Percentiles rank a stretch among this genome's conserved stretches.
Conservation (phyloP, 352 stramenopile species). For the Pythium periplocum region DNA sequence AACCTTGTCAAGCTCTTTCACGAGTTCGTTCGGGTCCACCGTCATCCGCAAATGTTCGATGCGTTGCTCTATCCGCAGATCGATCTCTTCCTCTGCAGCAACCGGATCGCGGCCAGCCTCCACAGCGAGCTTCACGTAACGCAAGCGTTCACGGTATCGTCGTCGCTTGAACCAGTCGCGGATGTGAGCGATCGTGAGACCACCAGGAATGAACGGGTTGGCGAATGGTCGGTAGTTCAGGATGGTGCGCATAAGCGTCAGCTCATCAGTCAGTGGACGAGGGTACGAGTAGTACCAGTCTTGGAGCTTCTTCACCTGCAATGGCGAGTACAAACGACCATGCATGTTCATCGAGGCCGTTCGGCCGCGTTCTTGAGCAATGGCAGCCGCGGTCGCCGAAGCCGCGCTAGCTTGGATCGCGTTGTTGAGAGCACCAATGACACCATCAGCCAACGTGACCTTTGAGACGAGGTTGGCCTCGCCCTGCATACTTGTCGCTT, state of each 20-base stretch:
- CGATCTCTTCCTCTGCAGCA: constrained; percentile 72
- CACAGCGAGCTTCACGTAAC: constrained; percentile 66
- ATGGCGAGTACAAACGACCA: constrained; percentile 44
- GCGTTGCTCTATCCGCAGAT: constrained; percentile 69
- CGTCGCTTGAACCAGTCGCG: constrained; percentile 85
- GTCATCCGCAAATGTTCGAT: constrained; percentile 62
- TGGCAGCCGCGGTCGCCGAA: constrained; percentile 54
- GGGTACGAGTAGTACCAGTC: constrained; percentile 84
- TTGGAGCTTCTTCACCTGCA: constrained; percentile 78
- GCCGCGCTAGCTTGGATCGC: constrained; percentile 63
- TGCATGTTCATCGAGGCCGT: constrained; percentile 34
- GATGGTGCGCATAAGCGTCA: constrained; percentile 81
- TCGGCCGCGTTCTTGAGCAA: constrained; percentile 64
- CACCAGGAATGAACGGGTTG: constrained; percentile 55
- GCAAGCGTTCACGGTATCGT: constrained; percentile 71
- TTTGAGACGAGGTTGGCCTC: constrained; percentile 78
- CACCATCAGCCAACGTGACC: constrained; percentile 50
- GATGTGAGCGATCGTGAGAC: constrained; percentile 62
- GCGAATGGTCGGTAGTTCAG: constrained; percentile 76
- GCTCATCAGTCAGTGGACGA: constrained; percentile 65
- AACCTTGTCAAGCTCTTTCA: constrained; percentile 74
- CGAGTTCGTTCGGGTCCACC: constrained; percentile 73
- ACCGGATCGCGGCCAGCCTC: constrained; percentile 53
- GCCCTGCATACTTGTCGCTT: constrained; percentile 81
- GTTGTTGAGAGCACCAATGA: constrained; percentile 49